These are phyloP conservation scores for Nannochloropsis limnetica DNA, from an alignment of 352 stramenopile species.

Conservation along the genomic window DNA sequence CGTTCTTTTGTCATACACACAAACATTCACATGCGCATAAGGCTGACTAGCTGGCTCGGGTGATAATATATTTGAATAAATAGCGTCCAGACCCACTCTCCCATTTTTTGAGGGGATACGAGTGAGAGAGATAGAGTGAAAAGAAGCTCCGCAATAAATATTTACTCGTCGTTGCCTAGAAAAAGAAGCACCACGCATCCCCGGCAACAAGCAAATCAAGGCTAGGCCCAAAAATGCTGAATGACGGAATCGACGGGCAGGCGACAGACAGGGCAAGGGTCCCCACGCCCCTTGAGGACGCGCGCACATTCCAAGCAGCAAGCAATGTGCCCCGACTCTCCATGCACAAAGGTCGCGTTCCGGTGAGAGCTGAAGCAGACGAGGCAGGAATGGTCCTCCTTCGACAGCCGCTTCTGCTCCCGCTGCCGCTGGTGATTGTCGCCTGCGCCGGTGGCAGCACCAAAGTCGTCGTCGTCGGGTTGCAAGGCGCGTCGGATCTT, in stretches of 20 bases:
- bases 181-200: background rate
- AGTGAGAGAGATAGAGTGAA: background rate
- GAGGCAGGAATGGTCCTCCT: slow-evolving; percentile 42
- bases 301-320: slow-evolving; percentile 49
- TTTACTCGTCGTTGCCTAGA: background rate
- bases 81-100: background rate
- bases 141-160: background rate
- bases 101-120: background rate
- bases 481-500: slow-evolving; percentile 39
- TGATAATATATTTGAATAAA: background rate
- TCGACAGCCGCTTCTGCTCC: slow-evolving; percentile 13
- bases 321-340: slow-evolving; percentile 47
- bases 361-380: slow-evolving; percentile 40
- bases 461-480: background rate
- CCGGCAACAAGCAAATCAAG: background rate
- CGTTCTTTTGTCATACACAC: background rate
- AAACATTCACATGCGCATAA: background rate
- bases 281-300: slow-evolving; percentile 47
- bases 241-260: slow-evolving; percentile 50
- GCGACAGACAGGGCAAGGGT: slow-evolving; percentile 46
- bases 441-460: background rate
- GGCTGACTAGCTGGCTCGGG: background rate
- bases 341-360: slow-evolving; percentile 45
- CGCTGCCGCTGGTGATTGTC: slow-evolving; percentile 36
- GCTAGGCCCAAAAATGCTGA: slow-evolving; percentile 51